These are phyloP conservation scores for Naematelia aurantialba DNA, from an alignment of 768 basidiomycete species.

Conservation along the genomic window DNA sequence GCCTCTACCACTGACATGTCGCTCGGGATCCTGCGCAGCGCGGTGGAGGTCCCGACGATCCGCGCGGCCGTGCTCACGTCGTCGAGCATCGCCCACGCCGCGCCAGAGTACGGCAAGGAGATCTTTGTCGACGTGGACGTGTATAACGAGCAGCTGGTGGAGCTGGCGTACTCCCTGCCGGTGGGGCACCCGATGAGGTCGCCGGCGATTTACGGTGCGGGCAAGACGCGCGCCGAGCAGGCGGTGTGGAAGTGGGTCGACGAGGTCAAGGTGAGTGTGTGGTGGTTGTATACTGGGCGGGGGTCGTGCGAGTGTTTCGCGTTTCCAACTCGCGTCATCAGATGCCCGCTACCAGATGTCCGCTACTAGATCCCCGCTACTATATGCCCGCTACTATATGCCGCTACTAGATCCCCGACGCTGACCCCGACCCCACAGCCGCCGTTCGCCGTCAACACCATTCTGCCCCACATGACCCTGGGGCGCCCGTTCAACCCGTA, in stretches of 20 bases:
- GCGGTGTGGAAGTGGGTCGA: constrained; percentile 28
- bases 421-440: too few relatives aligned
- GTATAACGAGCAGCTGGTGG: neutral
- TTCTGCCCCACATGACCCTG: constrained; percentile 2
- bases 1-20: neutral
- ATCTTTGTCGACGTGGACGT: neutral
- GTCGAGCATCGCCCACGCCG: neutral
- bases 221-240: constrained; percentile 22
- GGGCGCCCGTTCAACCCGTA: constrained; percentile 7
- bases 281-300: too few relatives aligned
- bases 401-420: too few relatives aligned
- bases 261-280: constrained; percentile 13
- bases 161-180: neutral
- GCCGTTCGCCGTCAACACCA: constrained; percentile 9
- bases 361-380: too few relatives aligned
- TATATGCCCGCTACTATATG: too few relatives aligned
- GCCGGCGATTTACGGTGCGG: constrained; percentile 1
- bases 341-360: too few relatives aligned
- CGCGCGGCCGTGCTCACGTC: constrained; percentile 7
- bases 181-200: neutral
- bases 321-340: too few relatives aligned
- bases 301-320: too few relatives aligned
- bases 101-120: neutral
- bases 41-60: neutral
- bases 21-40: neutral